Evolutionary conservation across 2,329 filamentous ascomycete genomes (phyloP), one percentile per base, ranked within the genome.

Genomic region (Neonectria punicea): DNA sequence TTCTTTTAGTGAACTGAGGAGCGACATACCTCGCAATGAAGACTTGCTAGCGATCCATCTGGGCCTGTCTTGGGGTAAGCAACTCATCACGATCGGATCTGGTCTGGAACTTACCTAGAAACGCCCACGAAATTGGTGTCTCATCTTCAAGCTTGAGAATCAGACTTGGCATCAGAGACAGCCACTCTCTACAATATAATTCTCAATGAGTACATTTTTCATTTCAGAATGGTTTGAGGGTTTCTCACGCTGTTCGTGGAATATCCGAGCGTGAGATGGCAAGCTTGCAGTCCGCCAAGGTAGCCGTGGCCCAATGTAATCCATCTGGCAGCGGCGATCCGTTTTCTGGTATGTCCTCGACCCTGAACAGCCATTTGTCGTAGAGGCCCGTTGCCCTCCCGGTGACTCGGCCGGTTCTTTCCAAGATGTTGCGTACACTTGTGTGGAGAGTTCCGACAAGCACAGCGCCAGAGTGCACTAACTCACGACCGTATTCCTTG

Each of bases 81-180:
- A 46, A 3, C 4, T n/a, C n/a, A n/a, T 16, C 8, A 11, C 2
- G 11, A 36, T 28, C 8, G 7, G 3, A 11, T 5, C 14, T 20
- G 10, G 1, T 5, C 2, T 18, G 8, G 9, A 3, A 53, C 69
- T 32, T 60, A 82, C 84, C 83, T 5, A 88, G 74, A 55, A 93
- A 91, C 0, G 85, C 86, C 91, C 91, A 93, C 0, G 89, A 87
- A 5, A 92, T 78, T 0, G 85, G 83, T 1, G 79, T 83, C 1
- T 81, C 82, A 18, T 85, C 81, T 1, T 76, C 72, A 0, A 81
- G 73, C 57, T 84, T 83, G 20, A 89, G 77, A 1, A 82, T 79
- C 41, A 82, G 75, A 66, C 81, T 87, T 2, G 85, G 85, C 46
- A 86, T 78, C 22, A 75, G 73, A 63, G 78, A 70, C 28, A 86